These are phyloP conservation scores for Diplotaxis tenuifolia DNA, from an alignment of 345 rosid species.

Conservation along the genomic window DNA sequence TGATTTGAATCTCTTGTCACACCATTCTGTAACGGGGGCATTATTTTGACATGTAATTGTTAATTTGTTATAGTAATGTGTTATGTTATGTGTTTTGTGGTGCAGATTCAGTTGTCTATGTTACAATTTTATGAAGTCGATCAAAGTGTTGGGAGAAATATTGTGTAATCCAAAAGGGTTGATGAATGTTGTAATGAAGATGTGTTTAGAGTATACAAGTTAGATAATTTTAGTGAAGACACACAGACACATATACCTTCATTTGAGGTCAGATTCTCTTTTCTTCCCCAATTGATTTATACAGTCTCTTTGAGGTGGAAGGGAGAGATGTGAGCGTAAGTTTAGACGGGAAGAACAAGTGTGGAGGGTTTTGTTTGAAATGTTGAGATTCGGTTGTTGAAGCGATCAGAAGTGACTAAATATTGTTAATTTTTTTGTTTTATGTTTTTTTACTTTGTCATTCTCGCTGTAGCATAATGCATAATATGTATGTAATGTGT, in stretches of 20 bases:
- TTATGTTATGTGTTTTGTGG: neutral
- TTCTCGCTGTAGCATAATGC: slow-evolving; percentile 6
- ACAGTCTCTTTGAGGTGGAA: neutral
- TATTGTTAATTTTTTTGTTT: slow-evolving; percentile 2
- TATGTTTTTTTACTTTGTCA: neutral
- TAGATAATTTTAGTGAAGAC: slow-evolving; percentile 10
- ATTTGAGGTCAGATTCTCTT: neutral
- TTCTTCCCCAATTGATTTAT: neutral
- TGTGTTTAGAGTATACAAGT: slow-evolving; percentile 12
- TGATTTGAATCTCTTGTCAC: neutral
- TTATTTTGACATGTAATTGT: neutral
- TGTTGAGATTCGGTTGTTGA: slow-evolving; percentile 7
- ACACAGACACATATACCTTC: slow-evolving; percentile 9
- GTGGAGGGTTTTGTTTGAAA: neutral
- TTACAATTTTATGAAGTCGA: neutral
- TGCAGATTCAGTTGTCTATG: slow-evolving; percentile 15
- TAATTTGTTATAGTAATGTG: neutral
- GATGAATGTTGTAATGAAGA: slow-evolving; percentile 8
- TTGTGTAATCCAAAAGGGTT: slow-evolving; percentile 4
- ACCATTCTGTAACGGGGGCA: neutral
- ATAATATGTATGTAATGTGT: slow-evolving; percentile 2
- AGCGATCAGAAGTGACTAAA: slow-evolving; percentile 7
- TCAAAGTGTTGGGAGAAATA: slow-evolving; percentile 17
- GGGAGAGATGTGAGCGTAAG: slow-evolving; percentile 3
- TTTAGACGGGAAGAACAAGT: slow-evolving; percentile 17